These are phyloP conservation scores for Cetradonia linearis DNA, from an alignment of 495 filamentous ascomycete species.

Conservation along the genomic window DNA sequence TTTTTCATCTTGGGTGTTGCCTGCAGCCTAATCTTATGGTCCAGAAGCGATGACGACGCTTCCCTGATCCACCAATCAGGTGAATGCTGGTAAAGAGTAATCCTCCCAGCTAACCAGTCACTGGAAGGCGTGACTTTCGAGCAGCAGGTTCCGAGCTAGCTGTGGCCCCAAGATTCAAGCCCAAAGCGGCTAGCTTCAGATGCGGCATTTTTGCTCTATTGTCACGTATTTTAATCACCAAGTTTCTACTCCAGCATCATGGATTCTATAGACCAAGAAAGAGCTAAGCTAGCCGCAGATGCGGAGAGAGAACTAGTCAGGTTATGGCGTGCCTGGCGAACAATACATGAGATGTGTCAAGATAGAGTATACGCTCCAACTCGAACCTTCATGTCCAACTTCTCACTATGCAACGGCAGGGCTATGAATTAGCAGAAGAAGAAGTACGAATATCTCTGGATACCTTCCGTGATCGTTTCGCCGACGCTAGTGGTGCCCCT, in stretches of 20 bases:
- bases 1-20: background rate
- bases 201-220: background rate
- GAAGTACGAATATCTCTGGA: constrained; percentile 75
- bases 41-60: background rate
- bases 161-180: background rate
- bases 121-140: background rate
- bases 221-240: too few relatives aligned
- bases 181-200: background rate
- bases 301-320: constrained; percentile 58
- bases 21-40: background rate
- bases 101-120: too few relatives aligned
- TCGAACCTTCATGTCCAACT: background rate
- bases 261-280: constrained; percentile 45
- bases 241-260: constrained; percentile 8
- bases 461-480: constrained; percentile 59
- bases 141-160: background rate
- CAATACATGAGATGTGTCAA: constrained; percentile 76
- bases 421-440: constrained; percentile 82
- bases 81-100: too few relatives aligned
- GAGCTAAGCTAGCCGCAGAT: constrained; percentile 38
- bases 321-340: constrained; percentile 82
- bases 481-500: constrained; percentile 55
- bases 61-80: background rate
- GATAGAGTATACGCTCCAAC: constrained; percentile 52
- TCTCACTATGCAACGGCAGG: constrained; percentile 40